Base-by-base conservation (phyloP, 1,139 yeast species). In the Scheffersomyces parashehatae region DNA sequence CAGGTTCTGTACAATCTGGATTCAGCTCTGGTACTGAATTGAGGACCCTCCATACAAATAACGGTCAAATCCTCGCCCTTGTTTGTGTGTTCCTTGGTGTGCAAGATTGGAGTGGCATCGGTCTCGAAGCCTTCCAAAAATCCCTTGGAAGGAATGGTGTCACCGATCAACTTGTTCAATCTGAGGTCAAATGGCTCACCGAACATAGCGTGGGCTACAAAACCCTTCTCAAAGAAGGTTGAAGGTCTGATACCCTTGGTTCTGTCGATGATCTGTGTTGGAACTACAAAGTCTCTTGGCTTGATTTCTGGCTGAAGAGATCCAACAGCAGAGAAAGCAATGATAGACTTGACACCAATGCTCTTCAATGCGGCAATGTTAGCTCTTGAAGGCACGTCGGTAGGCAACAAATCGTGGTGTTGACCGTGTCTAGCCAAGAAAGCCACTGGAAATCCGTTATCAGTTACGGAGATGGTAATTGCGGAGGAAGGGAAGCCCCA, bases 1-100 rank as follows among this genome's bases (percentile, higher is more conserved):
- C 95, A 87, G 34, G 85, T 69, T 60, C 90, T 79, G 72, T 93
- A 95, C 65, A 93, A 68, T 63, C 79, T 81, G 14, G 97, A 88
- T 70, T 93, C 99, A n/a, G 99, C 98, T 52, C 99, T 80, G 12
- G 99, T 93, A 39, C 96, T 85, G 68, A 93, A 93, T 45, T 95
- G 97, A 3, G 99, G 99, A 34, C 99, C 99, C 68, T 93, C 99
- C 99, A 93, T 93, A 69, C 99, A 93, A 49, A 95, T 78, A 38
- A 95, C 81, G 2, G 95, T 86, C 49, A 88, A 71, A 58, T 91
- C 97, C 44, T 83, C 84, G 41, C 70, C 72, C 20, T 65, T 66
- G 50, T 77, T 77, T 38, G 82, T 72, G 42, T 62, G 65, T 20
- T 59, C 52, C 60, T 77, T 81, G 44, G 86, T 73, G 65, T 85